A percentile compares a stretch with the other conserved stretches of the same genome.
Conservation (phyloP, 208 protist genomes). For the Acanthamoeba healyi region DNA sequence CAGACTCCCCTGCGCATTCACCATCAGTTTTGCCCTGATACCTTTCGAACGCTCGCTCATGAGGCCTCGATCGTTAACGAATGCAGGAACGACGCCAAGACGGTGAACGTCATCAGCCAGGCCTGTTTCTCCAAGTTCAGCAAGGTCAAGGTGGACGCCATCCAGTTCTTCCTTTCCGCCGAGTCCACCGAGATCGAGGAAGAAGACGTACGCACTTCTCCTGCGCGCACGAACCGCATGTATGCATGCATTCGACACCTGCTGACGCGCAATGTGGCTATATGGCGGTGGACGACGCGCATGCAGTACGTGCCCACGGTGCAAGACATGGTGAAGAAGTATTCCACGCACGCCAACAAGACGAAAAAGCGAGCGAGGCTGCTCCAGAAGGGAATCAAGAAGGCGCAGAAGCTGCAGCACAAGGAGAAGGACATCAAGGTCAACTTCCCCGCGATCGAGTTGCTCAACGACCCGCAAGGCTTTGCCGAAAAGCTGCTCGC, state of each 20-base stretch:
- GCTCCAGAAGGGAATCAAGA: constrained; percentile 90
- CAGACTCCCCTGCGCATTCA: too few species aligned
- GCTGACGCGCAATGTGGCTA: too few species aligned
- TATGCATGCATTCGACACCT: too few species aligned
- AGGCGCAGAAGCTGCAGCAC: constrained; percentile 87
- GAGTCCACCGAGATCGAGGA: constrained; percentile 92
- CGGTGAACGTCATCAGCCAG: constrained; percentile 96
- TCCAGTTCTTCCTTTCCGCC: constrained; percentile 97
- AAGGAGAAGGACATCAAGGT: constrained; percentile 55
- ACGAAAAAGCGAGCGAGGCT: constrained; percentile 82
- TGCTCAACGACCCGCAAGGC: constrained; percentile 97
- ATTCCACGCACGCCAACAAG: constrained; percentile 85
- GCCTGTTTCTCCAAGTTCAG: constrained; percentile 95
- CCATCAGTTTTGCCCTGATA: too few species aligned
- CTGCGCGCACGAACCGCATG: too few species aligned
- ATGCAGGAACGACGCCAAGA: constrained; percentile 84
- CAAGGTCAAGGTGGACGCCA: constrained; percentile 94
- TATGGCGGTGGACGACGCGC: not conserved
- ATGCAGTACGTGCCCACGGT: not conserved
- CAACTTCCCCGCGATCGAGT: constrained; percentile 94
- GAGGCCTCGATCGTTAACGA: too few species aligned
- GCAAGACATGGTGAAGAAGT: constrained; percentile 58
- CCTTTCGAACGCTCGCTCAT: too few species aligned
- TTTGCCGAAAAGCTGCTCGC: constrained; percentile 95
- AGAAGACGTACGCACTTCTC: constrained; percentile 73